Evolutionary conservation across 2,329 filamentous ascomycete species (phyloP).

Genomic region (Ascochyta lentis): DNA sequence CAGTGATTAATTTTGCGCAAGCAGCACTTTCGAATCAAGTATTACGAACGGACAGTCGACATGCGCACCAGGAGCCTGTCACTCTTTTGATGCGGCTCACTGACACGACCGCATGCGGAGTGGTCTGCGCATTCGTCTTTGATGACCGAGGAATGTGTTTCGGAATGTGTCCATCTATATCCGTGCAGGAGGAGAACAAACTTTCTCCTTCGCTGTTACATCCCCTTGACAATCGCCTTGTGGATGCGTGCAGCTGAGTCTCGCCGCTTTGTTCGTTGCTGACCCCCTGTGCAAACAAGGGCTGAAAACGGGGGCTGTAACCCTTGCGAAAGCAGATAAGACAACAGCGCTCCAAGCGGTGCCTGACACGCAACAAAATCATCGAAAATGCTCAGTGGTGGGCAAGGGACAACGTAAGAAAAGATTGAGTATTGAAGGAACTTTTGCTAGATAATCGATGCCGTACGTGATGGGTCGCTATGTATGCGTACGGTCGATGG

Average conservation of each 20-base stretch:
- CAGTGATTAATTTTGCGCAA: not conserved
- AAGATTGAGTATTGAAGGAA: not conserved
- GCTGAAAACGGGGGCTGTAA: slow-evolving; percentile 7
- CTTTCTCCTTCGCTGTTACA: slow-evolving; percentile 2
- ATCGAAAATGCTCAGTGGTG: not conserved
- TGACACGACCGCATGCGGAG: slow-evolving; percentile 20
- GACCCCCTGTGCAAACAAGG: slow-evolving; percentile 9
- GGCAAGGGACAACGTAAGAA: not conserved
- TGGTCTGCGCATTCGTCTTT: slow-evolving; percentile 14
- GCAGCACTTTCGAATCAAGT: not conserved
- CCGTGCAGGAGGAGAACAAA: slow-evolving; percentile 21
- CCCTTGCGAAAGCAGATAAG: slow-evolving; percentile 7
- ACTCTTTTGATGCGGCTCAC: slow-evolving; percentile 8
- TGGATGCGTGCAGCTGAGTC: slow-evolving; percentile 29
- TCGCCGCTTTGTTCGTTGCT: slow-evolving; percentile 24
- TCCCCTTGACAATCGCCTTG: slow-evolving; percentile 23
- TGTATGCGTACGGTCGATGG: slow-evolving; percentile 1
- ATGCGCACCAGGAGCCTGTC: slow-evolving; percentile 1
- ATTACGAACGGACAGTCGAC: not conserved
- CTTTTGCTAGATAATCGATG: slow-evolving; percentile 18
- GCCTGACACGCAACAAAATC: not conserved
- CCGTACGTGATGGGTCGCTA: slow-evolving; percentile 3
- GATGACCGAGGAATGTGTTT: slow-evolving; percentile 26
- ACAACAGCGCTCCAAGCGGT: slow-evolving; percentile 1
- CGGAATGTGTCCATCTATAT: slow-evolving; percentile 29